Conservation (phyloP, 768 basidiomycete species). For the Kwoniella europaea region DNA sequence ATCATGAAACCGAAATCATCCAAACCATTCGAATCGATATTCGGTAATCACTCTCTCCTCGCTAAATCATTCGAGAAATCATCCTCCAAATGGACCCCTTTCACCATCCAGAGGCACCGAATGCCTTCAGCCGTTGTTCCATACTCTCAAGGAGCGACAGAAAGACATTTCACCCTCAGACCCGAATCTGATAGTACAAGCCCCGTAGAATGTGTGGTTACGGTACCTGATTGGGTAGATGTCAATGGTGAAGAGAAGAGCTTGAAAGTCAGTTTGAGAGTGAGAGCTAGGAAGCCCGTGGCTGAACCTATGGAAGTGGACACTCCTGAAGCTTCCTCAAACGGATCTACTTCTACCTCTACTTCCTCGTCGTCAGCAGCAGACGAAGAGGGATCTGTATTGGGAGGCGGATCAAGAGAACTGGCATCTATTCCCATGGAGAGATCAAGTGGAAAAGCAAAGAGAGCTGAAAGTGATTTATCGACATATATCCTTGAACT, state of each 20-base stretch:
- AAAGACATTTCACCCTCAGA: constrained; percentile 39
- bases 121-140: constrained; percentile 19
- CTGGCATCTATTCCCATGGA: constrained; percentile 23
- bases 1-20: constrained; percentile 8
- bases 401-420: not conserved
- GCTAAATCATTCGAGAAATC: constrained; percentile 9
- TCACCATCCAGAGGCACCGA: constrained; percentile 26
- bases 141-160: constrained; percentile 2
- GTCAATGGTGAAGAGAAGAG: constrained; percentile 40
- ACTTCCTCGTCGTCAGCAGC: not conserved
- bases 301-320: not conserved
- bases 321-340: not conserved
- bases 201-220: constrained; percentile 55
- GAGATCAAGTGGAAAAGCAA: not conserved
- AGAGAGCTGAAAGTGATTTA: constrained; percentile 19
- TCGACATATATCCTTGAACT: constrained; percentile 48
- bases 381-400: no score
- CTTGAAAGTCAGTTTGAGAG: constrained; percentile 42
- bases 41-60: constrained; percentile 14
- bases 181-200: constrained; percentile 36
- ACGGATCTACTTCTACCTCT: not conserved
- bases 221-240: constrained; percentile 54
- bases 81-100: constrained; percentile 20
- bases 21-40: constrained; percentile 16
- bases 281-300: constrained; percentile 32